Evolutionary conservation across 768 basidiomycete genomes (phyloP), one percentile per base, ranked within the genome.

Genomic region (Serendipita indica): DNA sequence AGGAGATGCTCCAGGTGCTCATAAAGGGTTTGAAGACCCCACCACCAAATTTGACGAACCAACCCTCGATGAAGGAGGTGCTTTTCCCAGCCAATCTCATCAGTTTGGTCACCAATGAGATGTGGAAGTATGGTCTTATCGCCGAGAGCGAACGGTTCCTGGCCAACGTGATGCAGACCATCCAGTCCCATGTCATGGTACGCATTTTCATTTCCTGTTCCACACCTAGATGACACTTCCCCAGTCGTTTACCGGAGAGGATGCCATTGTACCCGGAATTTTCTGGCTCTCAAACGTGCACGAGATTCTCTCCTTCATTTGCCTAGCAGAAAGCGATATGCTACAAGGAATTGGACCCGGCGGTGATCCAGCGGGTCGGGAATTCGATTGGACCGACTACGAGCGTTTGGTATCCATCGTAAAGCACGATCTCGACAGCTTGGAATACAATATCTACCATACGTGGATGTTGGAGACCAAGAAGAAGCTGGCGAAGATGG

Each of bases 271-370:
- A 34, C 96, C 96, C 3, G 96, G 96, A 35, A 88, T 98, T 64
- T 99, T 89, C 78, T 99, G 96, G 96, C 75, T 99, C n/a, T 97
- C 96, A 32, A 99, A 99, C 65, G 93, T 99, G 34, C 96, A 99
- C 69, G 96, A 99, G 69, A 93, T 98, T 82, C 77, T 98, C 32
- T 99, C 96, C 3, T 99, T 98, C 72, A 94, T 98, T 67, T 94
- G 89, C 66, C 86, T 97, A 35, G 96, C 96, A n/a, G 96, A 99
- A 72, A 86, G 86, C 67, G 96, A 99, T 71, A 96, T 97, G 83
- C 77, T 91, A 6, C 91, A 98, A 69, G 96, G 96, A 22, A 97
- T 98, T 60, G 93, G 90, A 7, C 94, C 94, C 1, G 93, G 92
- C 39, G 89, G 89, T 72, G 93, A 96, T 68, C 87, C 87, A 56